Percentiles rank a stretch among this genome's conserved stretches.
Conservation (phyloP, 495 filamentous ascomycete genomes). For the Staphylotrichum tortipilum region DNA sequence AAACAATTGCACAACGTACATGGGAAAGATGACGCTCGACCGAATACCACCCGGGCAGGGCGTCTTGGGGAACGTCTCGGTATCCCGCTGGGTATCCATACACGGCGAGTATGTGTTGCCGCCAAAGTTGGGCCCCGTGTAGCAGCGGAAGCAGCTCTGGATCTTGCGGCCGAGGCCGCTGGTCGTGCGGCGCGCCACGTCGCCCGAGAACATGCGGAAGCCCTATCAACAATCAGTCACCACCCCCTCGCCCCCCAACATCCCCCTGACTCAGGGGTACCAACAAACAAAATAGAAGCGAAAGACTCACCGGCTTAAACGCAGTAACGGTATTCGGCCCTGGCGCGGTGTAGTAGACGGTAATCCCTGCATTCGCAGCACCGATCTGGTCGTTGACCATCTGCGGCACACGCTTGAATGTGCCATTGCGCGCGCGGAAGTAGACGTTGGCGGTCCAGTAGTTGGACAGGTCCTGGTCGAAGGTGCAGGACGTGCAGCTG, state of each 20-base stretch:
- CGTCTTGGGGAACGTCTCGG: constrained; percentile 30
- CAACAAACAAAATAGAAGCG: no score
- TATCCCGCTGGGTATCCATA: constrained; percentile 30
- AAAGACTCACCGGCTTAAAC: constrained; percentile 38
- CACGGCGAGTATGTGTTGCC: constrained; percentile 35
- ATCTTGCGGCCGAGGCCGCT: constrained; percentile 24
- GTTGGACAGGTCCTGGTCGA: constrained; percentile 40
- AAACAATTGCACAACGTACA: no score
- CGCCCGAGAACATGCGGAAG: constrained; percentile 45
- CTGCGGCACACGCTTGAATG: constrained; percentile 39
- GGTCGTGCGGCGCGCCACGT: constrained; percentile 27
- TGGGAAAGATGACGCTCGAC: constrained; percentile 43
- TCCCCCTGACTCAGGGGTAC: no score
- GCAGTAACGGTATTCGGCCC: constrained; percentile 38
- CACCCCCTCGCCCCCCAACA: no score
- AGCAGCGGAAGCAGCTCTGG: constrained; percentile 40
- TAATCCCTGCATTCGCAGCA: constrained; percentile 20
- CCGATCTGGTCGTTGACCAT: constrained; percentile 20
- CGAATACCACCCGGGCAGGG: constrained; percentile 39
- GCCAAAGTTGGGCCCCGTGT: constrained; percentile 39
- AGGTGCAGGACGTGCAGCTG: constrained; percentile 36
- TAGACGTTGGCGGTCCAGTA: constrained; percentile 49
- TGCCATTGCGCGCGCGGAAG: constrained; percentile 44
- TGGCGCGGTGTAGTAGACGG: constrained; percentile 23
- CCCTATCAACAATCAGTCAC: constrained; percentile 29